Evolutionary conservation across 345 rosid species (phyloP).

Genomic region (Gossypium raimondii): DNA sequence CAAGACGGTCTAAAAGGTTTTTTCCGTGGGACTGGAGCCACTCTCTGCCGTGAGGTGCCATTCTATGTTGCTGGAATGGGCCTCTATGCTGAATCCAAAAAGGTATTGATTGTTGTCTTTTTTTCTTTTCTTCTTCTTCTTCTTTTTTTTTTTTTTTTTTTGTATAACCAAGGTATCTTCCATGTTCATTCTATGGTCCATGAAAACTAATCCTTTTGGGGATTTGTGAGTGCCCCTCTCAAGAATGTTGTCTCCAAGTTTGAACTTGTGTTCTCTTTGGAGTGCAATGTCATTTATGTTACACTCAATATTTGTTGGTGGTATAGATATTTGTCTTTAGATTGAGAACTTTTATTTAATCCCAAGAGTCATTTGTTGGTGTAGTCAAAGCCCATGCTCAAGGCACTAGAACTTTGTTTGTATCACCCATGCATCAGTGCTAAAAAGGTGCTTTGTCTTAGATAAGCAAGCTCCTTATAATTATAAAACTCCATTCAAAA

Average conservation of each 20-base stretch:
- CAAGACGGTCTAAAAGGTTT: slow-evolving; percentile 90
- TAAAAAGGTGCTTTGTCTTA: neutral
- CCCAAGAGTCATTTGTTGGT: too few relatives aligned
- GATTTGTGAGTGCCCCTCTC: too few relatives aligned
- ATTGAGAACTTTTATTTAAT: neutral
- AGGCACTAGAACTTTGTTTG: neutral
- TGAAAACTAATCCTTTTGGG: too few relatives aligned
- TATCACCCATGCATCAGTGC: neutral
- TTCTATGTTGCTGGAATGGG: slow-evolving; percentile 95
- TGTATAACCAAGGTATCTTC: too few relatives aligned
- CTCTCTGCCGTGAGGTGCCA: slow-evolving; percentile 96
- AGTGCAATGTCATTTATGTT: too few relatives aligned
- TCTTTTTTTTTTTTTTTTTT: too few relatives aligned
- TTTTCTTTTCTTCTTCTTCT: too few relatives aligned
- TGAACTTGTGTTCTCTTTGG: too few relatives aligned
- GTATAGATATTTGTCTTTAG: neutral
- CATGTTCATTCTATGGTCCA: too few relatives aligned
- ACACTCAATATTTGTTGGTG: too few relatives aligned
- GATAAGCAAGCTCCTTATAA: neutral
- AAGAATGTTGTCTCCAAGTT: too few relatives aligned
- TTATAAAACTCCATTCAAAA: neutral
- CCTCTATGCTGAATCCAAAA: slow-evolving; percentile 88
- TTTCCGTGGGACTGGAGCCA: slow-evolving; percentile 96
- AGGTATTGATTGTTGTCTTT: slow-evolving; percentile 39
- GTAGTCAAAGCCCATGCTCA: neutral